Base-by-base conservation (phyloP, 352 stramenopile species). In the Peronosclerospora sorghi region DNA sequence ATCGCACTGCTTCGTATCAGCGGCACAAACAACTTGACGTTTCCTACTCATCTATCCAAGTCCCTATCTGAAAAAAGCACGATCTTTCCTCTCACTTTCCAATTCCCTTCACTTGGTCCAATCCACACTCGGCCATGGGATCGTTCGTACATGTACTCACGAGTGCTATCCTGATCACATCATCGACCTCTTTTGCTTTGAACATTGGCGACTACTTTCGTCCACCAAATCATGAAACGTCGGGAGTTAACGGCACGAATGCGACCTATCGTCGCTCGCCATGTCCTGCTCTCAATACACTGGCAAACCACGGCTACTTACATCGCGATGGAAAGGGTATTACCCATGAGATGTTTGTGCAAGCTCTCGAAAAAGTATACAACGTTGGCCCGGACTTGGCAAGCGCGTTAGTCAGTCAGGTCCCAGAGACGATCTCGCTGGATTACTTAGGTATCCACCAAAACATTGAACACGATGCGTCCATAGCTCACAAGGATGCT, bases 381-480 rank as follows among this genome's bases (percentile, higher is more conserved):
- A 67, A 56, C 35, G 46, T 67, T 17, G 53, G 55, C 32, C 43
- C 23, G 15, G 45, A 51, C 9, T 4, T 54, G 38, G 51, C 53
- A 8, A 37, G 49, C 24, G 51, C 32, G 18, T 42, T 63, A 10
- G 17, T 67, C 15, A 45, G 35, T 15, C 48, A 62, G n/a, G 30
- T 63, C 15, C 49, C 48, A 1, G 21, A 32, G 13, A 55, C 42
- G 21, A 60, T 67, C 32, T 54, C 53, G 6, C 53, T 62, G 26
- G 56, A 62, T 41, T 50, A 54, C 34, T 50, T 66, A 17, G 54
- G 26, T 6, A 44, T 35, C 0, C 68, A 83, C 59, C 66, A 73
- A 45, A 41, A 58, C 9, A 39, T 68, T 27, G 70, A 83, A 40
- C 65, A 83, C 47, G 70, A 83, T 41, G 59, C 62, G 41, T 62